Evolutionary conservation across 2,329 filamentous ascomycete genomes (phyloP).

Genomic region (Rhinocladiella similis): DNA sequence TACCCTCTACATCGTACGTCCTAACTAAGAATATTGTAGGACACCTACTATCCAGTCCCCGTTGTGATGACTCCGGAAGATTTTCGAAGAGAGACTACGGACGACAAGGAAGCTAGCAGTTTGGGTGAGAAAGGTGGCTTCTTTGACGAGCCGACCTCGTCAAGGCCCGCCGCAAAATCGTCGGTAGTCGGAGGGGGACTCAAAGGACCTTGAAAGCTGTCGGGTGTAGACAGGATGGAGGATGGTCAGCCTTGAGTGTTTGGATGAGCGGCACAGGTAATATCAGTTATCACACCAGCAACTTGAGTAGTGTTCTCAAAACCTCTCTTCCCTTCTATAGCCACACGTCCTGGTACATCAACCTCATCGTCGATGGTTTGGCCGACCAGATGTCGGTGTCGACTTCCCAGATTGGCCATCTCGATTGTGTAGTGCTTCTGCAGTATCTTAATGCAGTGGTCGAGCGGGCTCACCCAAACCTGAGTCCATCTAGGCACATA

Average conservation of each 20-base stretch:
- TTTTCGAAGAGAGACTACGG: constrained; percentile 9
- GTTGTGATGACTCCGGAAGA: constrained; percentile 12
- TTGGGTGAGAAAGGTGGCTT: constrained; percentile 12
- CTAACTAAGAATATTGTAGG: constrained; percentile 8
- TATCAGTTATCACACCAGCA: neutral
- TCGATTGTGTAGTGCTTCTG: neutral
- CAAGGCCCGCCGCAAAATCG: constrained; percentile 3
- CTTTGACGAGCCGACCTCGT: constrained; percentile 10
- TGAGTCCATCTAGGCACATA: neutral
- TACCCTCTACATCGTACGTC: neutral
- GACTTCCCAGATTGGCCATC: neutral
- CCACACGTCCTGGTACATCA: neutral
- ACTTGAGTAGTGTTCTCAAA: neutral
- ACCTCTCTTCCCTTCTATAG: neutral
- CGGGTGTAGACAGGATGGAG: neutral
- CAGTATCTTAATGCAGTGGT: neutral
- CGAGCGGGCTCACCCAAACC: neutral
- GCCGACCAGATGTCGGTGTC: neutral
- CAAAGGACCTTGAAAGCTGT: constrained; percentile 3
- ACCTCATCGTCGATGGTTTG: neutral
- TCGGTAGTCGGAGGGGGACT: constrained; percentile 5
- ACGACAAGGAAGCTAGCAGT: constrained; percentile 9
- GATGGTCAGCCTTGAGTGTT: neutral
- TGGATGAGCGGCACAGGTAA: neutral
- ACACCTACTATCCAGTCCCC: constrained; percentile 9